phyloP scores from a whole-genome alignment of 2,329 filamentous ascomycete genomes.

The Cryphonectria parasitica region DNA sequence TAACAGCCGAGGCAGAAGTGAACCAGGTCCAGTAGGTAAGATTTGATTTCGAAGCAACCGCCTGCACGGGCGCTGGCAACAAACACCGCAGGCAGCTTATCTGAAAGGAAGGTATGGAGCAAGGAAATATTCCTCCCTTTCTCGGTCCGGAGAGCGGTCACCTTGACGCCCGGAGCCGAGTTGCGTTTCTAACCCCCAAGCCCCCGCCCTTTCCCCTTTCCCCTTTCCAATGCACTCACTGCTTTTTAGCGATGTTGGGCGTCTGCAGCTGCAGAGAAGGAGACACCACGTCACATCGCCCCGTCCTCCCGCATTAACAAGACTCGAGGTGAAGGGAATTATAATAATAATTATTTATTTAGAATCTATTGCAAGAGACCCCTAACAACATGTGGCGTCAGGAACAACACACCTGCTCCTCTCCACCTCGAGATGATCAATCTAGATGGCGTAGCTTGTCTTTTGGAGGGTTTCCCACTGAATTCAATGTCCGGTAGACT shows the following conservation, averaged over 20 bases:
- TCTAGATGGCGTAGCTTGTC: not conserved
- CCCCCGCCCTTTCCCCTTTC: too few relatives aligned
- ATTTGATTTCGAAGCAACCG: slow-evolving; percentile 3
- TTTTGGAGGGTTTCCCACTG: not conserved
- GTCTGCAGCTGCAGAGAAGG: not conserved
- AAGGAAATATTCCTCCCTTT: not conserved
- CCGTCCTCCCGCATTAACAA: not conserved
- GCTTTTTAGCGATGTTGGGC: not conserved
- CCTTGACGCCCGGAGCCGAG: not conserved
- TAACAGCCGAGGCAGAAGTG: not conserved
- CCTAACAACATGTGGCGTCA: not conserved
- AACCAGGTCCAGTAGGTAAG: not conserved
- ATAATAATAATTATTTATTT: too few relatives aligned
- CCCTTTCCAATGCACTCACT: not conserved
- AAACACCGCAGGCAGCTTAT: not conserved
- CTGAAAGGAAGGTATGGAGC: not conserved
- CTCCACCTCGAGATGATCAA: not conserved
- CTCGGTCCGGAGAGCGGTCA: slow-evolving; percentile 2
- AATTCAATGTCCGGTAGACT: not conserved
- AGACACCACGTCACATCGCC: slow-evolving; percentile 13
- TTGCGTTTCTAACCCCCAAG: not conserved
- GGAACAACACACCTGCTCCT: not conserved
- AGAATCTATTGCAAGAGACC: too few relatives aligned
- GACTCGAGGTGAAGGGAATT: not conserved
- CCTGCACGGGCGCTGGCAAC: not conserved